Evolutionary conservation across 2,329 filamentous ascomycete genomes (phyloP).

Genomic region (Diaporthe nobilis): DNA sequence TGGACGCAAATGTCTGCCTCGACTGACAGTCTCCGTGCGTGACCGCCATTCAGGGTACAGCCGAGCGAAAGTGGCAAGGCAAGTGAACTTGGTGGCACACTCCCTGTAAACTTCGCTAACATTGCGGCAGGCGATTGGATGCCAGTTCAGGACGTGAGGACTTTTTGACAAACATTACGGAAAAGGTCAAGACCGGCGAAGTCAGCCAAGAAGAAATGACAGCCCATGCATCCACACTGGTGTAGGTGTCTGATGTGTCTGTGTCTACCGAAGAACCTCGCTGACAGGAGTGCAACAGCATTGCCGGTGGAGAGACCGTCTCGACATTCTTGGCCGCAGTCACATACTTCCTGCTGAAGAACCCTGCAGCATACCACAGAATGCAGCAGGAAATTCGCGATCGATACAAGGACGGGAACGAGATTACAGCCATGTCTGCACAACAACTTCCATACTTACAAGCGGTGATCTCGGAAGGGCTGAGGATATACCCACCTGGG

Average conservation of each 20-base stretch:
- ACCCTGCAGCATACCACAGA: not conserved
- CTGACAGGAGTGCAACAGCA: not conserved
- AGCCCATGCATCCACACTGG: slow-evolving; percentile 46
- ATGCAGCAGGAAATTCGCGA: slow-evolving; percentile 20
- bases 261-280: not conserved
- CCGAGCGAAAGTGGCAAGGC: slow-evolving; percentile 14
- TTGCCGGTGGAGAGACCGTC: slow-evolving; percentile 34
- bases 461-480: slow-evolving; percentile 44
- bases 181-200: slow-evolving; percentile 44
- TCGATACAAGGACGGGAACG: not conserved
- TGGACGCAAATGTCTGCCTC: slow-evolving; percentile 27
- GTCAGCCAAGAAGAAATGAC: slow-evolving; percentile 47
- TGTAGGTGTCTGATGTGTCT: slow-evolving; percentile 24
- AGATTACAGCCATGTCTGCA: slow-evolving; percentile 13
- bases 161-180: slow-evolving; percentile 44
- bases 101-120: not conserved
- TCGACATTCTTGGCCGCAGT: slow-evolving; percentile 23
- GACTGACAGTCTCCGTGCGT: slow-evolving; percentile 6
- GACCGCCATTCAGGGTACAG: slow-evolving; percentile 15
- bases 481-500: slow-evolving; percentile 45
- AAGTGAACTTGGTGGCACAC: not conserved
- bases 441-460: slow-evolving; percentile 38
- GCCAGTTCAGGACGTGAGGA: slow-evolving; percentile 41
- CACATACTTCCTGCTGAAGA: slow-evolving; percentile 27
- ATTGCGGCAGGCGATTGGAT: not conserved